Evolutionary conservation across 148 eudicot genomes (phyloP).

Genomic region (Chenopodium berlandieri): DNA sequence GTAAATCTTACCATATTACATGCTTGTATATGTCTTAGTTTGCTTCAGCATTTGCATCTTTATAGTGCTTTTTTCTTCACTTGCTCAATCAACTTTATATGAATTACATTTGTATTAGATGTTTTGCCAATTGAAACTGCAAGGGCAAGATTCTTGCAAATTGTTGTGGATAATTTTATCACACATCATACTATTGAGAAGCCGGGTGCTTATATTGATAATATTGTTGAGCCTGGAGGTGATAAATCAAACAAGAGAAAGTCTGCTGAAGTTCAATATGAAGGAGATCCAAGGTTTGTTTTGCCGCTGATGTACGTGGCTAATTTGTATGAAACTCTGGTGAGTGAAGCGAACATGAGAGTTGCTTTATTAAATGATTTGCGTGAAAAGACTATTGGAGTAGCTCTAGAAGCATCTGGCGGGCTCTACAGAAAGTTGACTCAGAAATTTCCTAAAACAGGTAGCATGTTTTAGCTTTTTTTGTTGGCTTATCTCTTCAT

Average conservation of each 20-base stretch:
- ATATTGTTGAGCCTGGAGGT: constrained; percentile 45
- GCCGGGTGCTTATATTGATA: constrained; percentile 49
- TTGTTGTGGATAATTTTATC: constrained; percentile 76
- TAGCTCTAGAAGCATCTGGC: constrained; percentile 97
- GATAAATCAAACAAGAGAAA: constrained; percentile 79
- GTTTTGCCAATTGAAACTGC: constrained; percentile 79
- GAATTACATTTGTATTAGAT: constrained; percentile 45
- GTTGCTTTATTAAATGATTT: constrained; percentile 62
- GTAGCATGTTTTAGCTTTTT: constrained; percentile 30
- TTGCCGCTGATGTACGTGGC: constrained; percentile 97
- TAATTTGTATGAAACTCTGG: constrained; percentile 85
- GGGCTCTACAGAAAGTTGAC: constrained; percentile 91
- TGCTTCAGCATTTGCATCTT: neutral
- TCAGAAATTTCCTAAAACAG: constrained; percentile 83
- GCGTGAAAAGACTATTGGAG: constrained; percentile 87
- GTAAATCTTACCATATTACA: constrained; percentile 30
- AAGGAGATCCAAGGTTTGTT: constrained; percentile 79
- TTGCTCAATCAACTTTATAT: constrained; percentile 1
- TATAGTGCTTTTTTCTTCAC: neutral
- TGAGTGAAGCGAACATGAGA: constrained; percentile 66
- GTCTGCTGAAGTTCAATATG: constrained; percentile 54
- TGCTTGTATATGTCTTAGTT: neutral
- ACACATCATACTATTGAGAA: constrained; percentile 54
- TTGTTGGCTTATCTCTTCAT: neutral
- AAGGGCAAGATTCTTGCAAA: constrained; percentile 74